Base-by-base conservation (phyloP, 805 yeast genomes). In the Ogataea zsoltii region DNA sequence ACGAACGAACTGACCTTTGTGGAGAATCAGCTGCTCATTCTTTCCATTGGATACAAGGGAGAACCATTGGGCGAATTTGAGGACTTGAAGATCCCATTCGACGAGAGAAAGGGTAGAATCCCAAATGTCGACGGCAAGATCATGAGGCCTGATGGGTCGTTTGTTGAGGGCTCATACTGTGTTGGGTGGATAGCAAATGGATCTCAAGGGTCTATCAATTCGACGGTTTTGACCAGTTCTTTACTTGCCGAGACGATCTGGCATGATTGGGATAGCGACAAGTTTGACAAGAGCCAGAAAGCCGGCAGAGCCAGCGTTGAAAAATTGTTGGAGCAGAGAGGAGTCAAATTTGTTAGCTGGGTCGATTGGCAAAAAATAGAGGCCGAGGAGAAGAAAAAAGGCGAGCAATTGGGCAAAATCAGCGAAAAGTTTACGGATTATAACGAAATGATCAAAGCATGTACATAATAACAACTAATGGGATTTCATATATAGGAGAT, bases 101-200 rank as follows among this genome's bases (percentile, higher is more conserved):
- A 78, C 50, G 26, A 30, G 0, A 44, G 47, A 3, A 59, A 57
- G 12, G 83, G 84, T 1, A 63, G 69, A n/a, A 65, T 81, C 11
- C 65, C 70, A 1, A 80, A 77, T 46, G 49, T 55, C 1, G 61
- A 71, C 17, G 85, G 83, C 1, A 65, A 76, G 32, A 75, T 76
- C 0, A 45, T 70, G 9, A 54, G 61, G 28, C 46, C 53, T 1
- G 46, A 45, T n/a, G 60, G 56, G 35, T 54, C 61, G 2, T 47
- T 43, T 7, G 26, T 52, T 36, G 59, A 58, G 2, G 85, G 88
- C 0, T 67, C 88, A 47, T 92, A 90, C 56, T 82, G 87, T 2
- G 71, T 90, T 7, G 99, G 99, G 0, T 94, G 99, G 99, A 83
- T 90, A 38, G 80, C 85, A 45, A 82, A 78, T 41, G 96, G 96